Conservation (phyloP, 306 rosid species). For the Clitoria ternatea region DNA sequence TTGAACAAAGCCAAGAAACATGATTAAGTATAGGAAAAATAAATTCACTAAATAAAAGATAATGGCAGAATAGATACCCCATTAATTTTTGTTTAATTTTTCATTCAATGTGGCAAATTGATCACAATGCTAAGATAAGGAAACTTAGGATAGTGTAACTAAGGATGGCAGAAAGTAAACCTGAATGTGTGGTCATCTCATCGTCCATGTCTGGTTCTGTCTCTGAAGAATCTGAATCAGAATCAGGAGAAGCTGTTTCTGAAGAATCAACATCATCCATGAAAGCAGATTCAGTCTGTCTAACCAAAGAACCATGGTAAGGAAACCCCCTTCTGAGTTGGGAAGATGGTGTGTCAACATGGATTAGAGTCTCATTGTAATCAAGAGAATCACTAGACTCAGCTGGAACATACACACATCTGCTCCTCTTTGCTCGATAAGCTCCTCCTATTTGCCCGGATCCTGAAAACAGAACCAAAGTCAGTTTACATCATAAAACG, state of each 20-base stretch:
- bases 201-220: slow-evolving; percentile 67
- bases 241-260: slow-evolving; percentile 52
- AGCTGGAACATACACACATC: slow-evolving; percentile 44
- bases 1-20: not conserved
- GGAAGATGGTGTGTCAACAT: slow-evolving; percentile 46
- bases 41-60: not conserved
- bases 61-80: not conserved
- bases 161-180: slow-evolving; percentile 33
- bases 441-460: slow-evolving; percentile 46
- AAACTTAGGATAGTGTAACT: not conserved
- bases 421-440: slow-evolving; percentile 63
- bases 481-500: slow-evolving; percentile 35
- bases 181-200: slow-evolving; percentile 61
- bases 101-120: not conserved
- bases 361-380: slow-evolving; percentile 46
- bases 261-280: slow-evolving; percentile 57
- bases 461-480: slow-evolving; percentile 50
- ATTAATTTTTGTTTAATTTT: not conserved
- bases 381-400: slow-evolving; percentile 71
- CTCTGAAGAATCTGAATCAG: slow-evolving; percentile 71
- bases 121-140: not conserved
- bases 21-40: not conserved
- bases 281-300: slow-evolving; percentile 56
- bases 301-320: slow-evolving; percentile 48
- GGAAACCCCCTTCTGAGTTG: slow-evolving; percentile 37